phyloP scores from a whole-genome alignment of 371 early-diverging fungal genomes.

The Syncephalastrum monosporum region DNA sequence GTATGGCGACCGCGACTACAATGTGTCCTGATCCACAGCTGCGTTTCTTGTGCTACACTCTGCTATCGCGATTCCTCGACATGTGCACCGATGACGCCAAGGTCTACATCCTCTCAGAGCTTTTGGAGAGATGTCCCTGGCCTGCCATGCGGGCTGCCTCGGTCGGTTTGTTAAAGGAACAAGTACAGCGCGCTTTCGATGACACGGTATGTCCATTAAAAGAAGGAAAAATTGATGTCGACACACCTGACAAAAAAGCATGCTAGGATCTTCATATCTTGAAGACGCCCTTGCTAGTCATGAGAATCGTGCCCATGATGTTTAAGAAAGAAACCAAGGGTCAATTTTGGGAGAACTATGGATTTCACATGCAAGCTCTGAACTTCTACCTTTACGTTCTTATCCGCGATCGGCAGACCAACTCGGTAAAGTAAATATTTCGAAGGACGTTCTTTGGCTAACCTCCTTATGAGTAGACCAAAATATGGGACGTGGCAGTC shows the following conservation, averaged over 20 bases:
- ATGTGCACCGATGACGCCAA: slow-evolving; percentile 22
- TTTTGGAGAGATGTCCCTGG: slow-evolving; percentile 20
- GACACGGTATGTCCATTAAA: slow-evolving; percentile 1
- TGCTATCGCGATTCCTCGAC: slow-evolving; percentile 20
- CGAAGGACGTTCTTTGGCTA: too few relatives aligned
- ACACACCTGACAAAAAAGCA: too few relatives aligned
- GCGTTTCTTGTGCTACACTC: slow-evolving; percentile 20
- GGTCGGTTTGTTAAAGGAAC: slow-evolving; percentile 28
- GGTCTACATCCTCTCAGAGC: slow-evolving; percentile 19
- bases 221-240: too few relatives aligned
- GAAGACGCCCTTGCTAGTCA: too few relatives aligned
- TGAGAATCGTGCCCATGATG: slow-evolving; percentile 15
- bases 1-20: slow-evolving; percentile 5
- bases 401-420: slow-evolving; percentile 29
- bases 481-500: too few relatives aligned
- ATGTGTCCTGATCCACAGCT: slow-evolving; percentile 12
- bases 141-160: slow-evolving; percentile 28
- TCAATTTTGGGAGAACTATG: slow-evolving; percentile 20
- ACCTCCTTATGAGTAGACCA: too few relatives aligned
- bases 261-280: too few relatives aligned
- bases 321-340: slow-evolving; percentile 5
- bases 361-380: slow-evolving; percentile 34
- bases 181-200: slow-evolving; percentile 16
- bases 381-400: slow-evolving; percentile 43
- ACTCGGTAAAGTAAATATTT: slow-evolving; percentile 8